phyloP scores from a whole-genome alignment of 768 basidiomycete species.

The Tylopilus plumbeoviolaceoides region DNA sequence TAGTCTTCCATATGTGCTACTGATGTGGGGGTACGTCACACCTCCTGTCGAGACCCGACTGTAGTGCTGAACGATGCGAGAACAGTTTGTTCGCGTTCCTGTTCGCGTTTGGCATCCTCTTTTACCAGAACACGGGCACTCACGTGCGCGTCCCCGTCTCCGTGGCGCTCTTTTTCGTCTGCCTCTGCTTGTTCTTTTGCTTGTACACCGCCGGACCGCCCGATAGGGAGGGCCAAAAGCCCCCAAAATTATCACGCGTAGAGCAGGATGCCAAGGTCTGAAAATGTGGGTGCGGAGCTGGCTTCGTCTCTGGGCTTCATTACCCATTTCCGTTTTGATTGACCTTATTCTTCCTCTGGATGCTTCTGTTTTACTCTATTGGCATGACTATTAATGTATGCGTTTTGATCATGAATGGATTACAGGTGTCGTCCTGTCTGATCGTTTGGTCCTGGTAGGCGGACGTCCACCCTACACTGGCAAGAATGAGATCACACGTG shows the following conservation, averaged over 20 bases:
- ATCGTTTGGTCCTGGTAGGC: too few species aligned
- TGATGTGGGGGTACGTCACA: slow-evolving; percentile 37
- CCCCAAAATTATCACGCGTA: background rate
- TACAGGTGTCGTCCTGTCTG: background rate
- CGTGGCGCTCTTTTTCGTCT: slow-evolving; percentile 19
- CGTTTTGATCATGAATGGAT: too few species aligned
- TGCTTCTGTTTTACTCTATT: background rate
- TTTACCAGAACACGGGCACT: slow-evolving; percentile 25
- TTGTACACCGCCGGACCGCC: slow-evolving; percentile 22
- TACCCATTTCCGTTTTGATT: background rate
- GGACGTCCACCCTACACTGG: too few species aligned
- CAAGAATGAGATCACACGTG: too few species aligned
- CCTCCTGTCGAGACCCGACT: background rate
- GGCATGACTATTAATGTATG: background rate
- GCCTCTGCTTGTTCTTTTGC: slow-evolving; percentile 29
- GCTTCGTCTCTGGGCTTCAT: too few species aligned
- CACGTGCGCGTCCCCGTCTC: slow-evolving; percentile 27
- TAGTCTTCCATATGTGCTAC: slow-evolving; percentile 37
- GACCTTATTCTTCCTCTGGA: background rate
- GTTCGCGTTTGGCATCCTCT: slow-evolving; percentile 26
- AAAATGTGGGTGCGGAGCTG: background rate
- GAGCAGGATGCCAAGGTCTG: slow-evolving; percentile 1
- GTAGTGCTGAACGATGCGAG: background rate
- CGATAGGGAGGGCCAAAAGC: slow-evolving; percentile 11
- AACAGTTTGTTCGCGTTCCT: slow-evolving; percentile 35